A percentile compares a stretch with the other conserved stretches of the same genome.
phyloP scores from a whole-genome alignment of 768 basidiomycete genomes.

The Pisolithus marmoratus region DNA sequence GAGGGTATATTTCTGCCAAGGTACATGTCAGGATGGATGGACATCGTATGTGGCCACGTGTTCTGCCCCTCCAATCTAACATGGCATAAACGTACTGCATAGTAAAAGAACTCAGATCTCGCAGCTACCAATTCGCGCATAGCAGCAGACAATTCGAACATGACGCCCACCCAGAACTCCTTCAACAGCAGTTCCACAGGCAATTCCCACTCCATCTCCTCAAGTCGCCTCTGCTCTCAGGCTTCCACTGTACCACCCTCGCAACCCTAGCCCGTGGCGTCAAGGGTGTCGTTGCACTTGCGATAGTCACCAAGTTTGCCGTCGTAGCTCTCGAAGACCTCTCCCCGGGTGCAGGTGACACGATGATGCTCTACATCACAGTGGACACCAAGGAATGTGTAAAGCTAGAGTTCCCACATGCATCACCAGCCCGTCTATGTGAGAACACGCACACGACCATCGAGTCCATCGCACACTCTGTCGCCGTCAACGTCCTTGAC shows the following conservation, averaged over 20 bases:
- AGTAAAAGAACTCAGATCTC: slow-evolving; percentile 69
- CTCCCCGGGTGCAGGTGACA: slow-evolving; percentile 44
- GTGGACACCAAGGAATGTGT: slow-evolving; percentile 83
- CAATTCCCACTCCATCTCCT: slow-evolving; percentile 39
- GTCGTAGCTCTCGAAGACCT: slow-evolving; percentile 84
- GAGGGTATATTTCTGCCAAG: slow-evolving; percentile 77
- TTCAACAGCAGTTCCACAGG: slow-evolving; percentile 56
- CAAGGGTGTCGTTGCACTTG: slow-evolving; percentile 86
- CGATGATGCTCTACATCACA: slow-evolving; percentile 84
- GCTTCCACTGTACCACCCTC: slow-evolving; percentile 57
- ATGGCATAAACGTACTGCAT: slow-evolving; percentile 71
- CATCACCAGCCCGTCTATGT: slow-evolving; percentile 65
- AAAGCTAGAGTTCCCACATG: slow-evolving; percentile 89
- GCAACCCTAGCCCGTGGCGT: slow-evolving; percentile 85
- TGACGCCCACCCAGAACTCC: slow-evolving; percentile 60
- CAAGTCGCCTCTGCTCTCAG: slow-evolving; percentile 83
- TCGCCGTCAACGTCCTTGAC: slow-evolving; percentile 93
- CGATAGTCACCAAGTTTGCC: slow-evolving; percentile 88
- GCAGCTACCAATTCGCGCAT: slow-evolving; percentile 90
- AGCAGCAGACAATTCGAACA: slow-evolving; percentile 79
- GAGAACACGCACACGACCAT: slow-evolving; percentile 97
- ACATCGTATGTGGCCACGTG: slow-evolving; percentile 46
- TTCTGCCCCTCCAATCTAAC: slow-evolving; percentile 3
- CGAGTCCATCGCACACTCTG: slow-evolving; percentile 87
- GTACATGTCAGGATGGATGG: slow-evolving; percentile 57